A percentile compares a stretch with the other conserved stretches of the same genome.
Evolutionary conservation across 1,284 basidiomycete genomes (phyloP).

Genomic region (Heliocybe sulcata): DNA sequence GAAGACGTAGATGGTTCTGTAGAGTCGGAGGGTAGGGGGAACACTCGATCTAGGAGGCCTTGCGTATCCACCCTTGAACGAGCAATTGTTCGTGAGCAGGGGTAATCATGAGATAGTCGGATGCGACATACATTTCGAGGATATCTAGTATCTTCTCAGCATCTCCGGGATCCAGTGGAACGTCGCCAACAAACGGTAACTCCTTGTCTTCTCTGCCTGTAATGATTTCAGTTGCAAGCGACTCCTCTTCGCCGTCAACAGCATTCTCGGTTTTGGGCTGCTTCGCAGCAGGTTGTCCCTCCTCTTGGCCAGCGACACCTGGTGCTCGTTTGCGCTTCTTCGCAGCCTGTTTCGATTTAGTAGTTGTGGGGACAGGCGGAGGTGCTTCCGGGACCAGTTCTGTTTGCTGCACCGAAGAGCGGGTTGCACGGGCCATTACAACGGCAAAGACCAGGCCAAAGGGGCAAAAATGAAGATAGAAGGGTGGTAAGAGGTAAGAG

Average conservation of each 20-base stretch:
- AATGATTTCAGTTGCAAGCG: conserved; percentile 9
- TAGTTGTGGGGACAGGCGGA: conserved; percentile 15
- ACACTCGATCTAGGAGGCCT: conserved; percentile 73
- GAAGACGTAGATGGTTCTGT: conserved; percentile 26
- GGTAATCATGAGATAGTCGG: conserved; percentile 3
- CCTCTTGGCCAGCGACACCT: conserved; percentile 23
- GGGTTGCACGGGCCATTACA: conserved; percentile 65
- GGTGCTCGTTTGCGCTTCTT: conserved; percentile 59
- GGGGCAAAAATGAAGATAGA: conserved; percentile 12
- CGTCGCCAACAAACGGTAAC: conserved; percentile 31
- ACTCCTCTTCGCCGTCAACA: conserved; percentile 27
- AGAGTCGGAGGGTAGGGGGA: conserved; percentile 41
- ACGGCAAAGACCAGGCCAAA: conserved; percentile 4
- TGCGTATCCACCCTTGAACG: conserved; percentile 55
- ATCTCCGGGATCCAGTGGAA: conserved; percentile 38
- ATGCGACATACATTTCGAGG: conserved; percentile 60
- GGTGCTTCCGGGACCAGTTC: conserved; percentile 10
- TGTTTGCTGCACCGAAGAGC: conserved; percentile 40
- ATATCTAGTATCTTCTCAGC: conserved; percentile 66
- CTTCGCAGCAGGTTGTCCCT: conserved; percentile 40
- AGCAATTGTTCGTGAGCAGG: conserved; percentile 5
- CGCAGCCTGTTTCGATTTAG: background rate
- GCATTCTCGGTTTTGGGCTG: conserved; percentile 30
- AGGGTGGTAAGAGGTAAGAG: conserved; percentile 4
- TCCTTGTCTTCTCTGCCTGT: conserved; percentile 12